Evolutionary conservation across 73 alveolate genomes (phyloP).

Genomic region (Halteria grandinella): DNA sequence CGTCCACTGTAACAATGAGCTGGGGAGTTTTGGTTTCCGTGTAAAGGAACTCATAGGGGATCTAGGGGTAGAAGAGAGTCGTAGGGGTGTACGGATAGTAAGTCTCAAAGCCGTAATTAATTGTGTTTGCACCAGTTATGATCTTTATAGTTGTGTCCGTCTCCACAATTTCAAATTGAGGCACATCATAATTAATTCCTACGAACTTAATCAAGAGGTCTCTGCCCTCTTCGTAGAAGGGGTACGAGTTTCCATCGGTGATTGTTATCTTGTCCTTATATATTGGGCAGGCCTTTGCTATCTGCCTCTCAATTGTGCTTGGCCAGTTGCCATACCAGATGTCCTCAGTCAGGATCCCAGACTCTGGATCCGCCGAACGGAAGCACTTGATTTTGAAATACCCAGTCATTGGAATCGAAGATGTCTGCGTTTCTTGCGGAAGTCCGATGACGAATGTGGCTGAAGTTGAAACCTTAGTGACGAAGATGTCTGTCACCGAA

Average conservation of each 20-base stretch:
- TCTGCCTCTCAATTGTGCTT: background rate
- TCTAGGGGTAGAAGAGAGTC: slow-evolving; percentile 11
- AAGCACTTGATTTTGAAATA: no score
- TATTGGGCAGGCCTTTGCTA: slow-evolving; percentile 7
- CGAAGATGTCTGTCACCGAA: no score
- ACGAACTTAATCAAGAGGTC: slow-evolving; percentile 23
- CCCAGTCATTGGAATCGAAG: no score
- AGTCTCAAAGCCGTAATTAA: no score
- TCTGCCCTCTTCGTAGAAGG: slow-evolving; percentile 23
- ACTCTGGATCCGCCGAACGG: no score
- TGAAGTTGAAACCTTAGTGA: no score
- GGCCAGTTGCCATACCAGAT: background rate
- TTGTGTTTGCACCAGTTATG: no score
- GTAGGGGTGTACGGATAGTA: no score
- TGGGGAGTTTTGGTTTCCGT: slow-evolving; percentile 3
- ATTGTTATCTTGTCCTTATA: slow-evolving; percentile 4
- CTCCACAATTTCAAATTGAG: background rate
- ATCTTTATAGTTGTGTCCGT: no score
- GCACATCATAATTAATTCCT: background rate
- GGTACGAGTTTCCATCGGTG: slow-evolving; percentile 3
- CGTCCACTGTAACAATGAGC: slow-evolving; percentile 3
- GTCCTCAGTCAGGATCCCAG: background rate
- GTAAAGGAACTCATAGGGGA: slow-evolving; percentile 31
- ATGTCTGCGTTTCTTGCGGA: no score
- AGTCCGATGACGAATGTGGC: no score